Evolutionary conservation across 345 rosid species (phyloP), one percentile per base, ranked within the genome.

Genomic region (Aethionema arabicum): DNA sequence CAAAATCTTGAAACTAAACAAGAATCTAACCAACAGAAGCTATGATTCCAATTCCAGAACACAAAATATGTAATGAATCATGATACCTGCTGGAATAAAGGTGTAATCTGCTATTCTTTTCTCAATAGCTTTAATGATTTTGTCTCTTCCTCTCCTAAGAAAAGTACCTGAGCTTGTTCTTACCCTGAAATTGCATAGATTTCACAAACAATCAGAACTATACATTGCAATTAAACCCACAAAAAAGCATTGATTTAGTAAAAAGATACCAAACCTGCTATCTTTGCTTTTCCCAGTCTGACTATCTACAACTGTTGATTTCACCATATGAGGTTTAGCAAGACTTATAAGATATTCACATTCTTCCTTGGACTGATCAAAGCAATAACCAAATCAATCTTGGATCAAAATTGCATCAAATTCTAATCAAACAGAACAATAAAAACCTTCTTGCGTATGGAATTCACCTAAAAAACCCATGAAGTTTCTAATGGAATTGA

Each of bases 131-230:
- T 69, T 71, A 32, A 89, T 74, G 59, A 84, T 73, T 61, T 80
- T 80, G 69, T 87, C 93, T 36, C 57, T 72, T 76, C 88, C 98
- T 77, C 96, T 84, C 67, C 36, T 75, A 65, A 89, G 79, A 69
- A 89, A 92, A 79, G 84, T 87, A 56, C 98, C 98, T 15, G 96
- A 87, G 74, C 95, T 92, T 43, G 93, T 87, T n/a, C 96, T 81
- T 7, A 85, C 98, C 83, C 98, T 91, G 77, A 56, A 69, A 21
- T 35, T 39, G 46, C 32, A 13, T 44, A 59, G 31, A 37, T 55
- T 61, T 54, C 68, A 61, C 32, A 53, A 36, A 50, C 12, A 55
- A 63, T 14, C 16, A 59, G n/a, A 36, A 36, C 32, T 30, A 53
- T 45, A 7, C 39, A 72, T 21, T 21, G 27, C 27, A 21, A 21